Evolutionary conservation across 495 filamentous ascomycete genomes (phyloP), one percentile per base, ranked within the genome.

Genomic region (Lophiostoma macrostomum): DNA sequence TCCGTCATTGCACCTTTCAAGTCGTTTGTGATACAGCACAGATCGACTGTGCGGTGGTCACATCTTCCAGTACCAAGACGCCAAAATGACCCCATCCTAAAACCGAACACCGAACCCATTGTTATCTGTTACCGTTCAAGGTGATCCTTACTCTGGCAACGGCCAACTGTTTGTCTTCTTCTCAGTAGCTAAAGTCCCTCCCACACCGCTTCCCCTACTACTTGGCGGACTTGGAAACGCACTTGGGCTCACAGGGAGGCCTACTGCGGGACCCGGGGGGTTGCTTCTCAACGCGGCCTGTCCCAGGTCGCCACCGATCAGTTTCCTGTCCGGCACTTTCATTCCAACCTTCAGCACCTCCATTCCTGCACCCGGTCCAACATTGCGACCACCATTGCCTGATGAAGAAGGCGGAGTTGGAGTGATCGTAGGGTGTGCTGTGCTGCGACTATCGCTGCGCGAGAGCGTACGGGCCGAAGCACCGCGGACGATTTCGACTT

Each of bases 401-500:
- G 44, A 4, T 35, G 29, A 22, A 3, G 27, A 32, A 36, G 31
- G 16, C 30, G 44, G 19, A 48, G 44, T 8, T 22, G 32, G n/a
- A n/a, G 46, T 23, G 12, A 14, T 37, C 12, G 49, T 29, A 12
- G 8, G 16, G 27, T 5, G 4, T 4, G 18, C 3, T 3, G 3
- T 20, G 5, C 11, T 16, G 19, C 18, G 5, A 19, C 3, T 42
- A n/a, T 47, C 43, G 36, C 32, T 44, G 12, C 30, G 14, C 6
- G 14, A 2, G 16, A 12, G 38, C 23, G 13, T 44, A 2, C 45
- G 13, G n/a, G 29, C 27, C n/a, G n/a, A 34, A 1, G 34, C 46
- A 16, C 54, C 54, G 16, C 40, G 27, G 2, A 58, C 32, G 36
- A 58, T 58, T 41, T 58, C 47, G 4, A 58, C 48, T 48, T 58